These are phyloP conservation scores for button mushroom (Agaricus bisporus) DNA, from an alignment of 768 basidiomycete species.

Conservation along the genomic window DNA sequence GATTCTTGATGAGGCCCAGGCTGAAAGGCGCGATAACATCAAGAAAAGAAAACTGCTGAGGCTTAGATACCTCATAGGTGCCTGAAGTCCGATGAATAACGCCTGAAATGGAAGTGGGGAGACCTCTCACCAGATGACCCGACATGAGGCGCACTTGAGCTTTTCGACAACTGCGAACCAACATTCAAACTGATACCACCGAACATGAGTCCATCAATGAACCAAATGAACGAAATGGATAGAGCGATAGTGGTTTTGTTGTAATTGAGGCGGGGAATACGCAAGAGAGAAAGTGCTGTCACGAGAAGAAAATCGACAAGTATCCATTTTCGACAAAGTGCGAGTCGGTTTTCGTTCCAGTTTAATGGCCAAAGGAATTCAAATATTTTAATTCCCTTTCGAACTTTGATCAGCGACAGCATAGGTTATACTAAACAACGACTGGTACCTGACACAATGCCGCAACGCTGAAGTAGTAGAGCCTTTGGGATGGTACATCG, in stretches of 20 bases:
- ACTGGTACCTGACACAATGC: slow-evolving; percentile 63
- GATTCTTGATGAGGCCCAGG: slow-evolving; percentile 43
- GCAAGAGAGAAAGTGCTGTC: slow-evolving; percentile 49
- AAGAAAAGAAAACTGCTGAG: slow-evolving; percentile 41
- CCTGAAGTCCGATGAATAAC: slow-evolving; percentile 16
- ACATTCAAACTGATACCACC: slow-evolving; percentile 60
- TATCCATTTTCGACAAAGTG: slow-evolving; percentile 65
- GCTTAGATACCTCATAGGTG: slow-evolving; percentile 32
- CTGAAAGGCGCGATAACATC: slow-evolving; percentile 43
- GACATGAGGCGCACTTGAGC: slow-evolving; percentile 16
- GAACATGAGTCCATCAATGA: slow-evolving; percentile 66
- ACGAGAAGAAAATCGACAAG: slow-evolving; percentile 61
- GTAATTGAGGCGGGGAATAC: slow-evolving; percentile 72
- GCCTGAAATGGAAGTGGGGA: not conserved
- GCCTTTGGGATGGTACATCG: slow-evolving; percentile 73
- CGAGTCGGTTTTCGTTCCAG: slow-evolving; percentile 33
- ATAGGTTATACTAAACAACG: not conserved
- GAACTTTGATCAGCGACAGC: slow-evolving; percentile 6
- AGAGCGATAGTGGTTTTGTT: slow-evolving; percentile 55
- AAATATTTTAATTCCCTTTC: slow-evolving; percentile 68
- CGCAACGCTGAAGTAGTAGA: slow-evolving; percentile 72
- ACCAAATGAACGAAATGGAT: slow-evolving; percentile 55
- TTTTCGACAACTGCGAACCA: not conserved
- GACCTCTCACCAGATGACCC: slow-evolving; percentile 12
- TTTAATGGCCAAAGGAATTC: slow-evolving; percentile 60